A percentile compares a stretch with the other conserved stretches of the same genome.
Conservation (phyloP, 805 yeast genomes). For the Wickerhamiella australiensis region DNA sequence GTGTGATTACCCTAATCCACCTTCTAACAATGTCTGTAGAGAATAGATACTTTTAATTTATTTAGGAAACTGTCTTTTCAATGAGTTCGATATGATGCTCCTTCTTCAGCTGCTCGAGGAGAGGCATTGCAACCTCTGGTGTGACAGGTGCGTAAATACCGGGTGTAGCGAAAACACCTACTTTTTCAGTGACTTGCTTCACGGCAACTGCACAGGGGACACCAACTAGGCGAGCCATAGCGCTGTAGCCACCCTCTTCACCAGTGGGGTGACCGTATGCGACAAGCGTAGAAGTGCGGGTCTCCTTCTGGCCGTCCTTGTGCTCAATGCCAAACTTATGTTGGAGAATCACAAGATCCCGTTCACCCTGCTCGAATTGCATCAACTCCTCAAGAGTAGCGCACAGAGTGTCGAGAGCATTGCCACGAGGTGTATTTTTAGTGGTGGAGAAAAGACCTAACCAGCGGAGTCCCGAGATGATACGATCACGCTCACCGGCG, state of each 20-base stretch:
- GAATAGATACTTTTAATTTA: background rate
- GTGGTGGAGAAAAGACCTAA: conserved; percentile 77
- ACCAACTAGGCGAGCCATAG: conserved; percentile 98
- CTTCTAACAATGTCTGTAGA: background rate
- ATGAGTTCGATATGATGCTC: conserved; percentile 75
- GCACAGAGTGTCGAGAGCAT: conserved; percentile 91
- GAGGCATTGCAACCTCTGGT: conserved; percentile 79
- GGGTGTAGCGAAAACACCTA: conserved; percentile 57
- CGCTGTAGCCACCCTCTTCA: conserved; percentile 73
- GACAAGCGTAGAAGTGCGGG: conserved; percentile 89
- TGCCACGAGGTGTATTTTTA: conserved; percentile 74
- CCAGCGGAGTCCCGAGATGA: conserved; percentile 84
- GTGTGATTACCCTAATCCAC: background rate
- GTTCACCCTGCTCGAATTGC: conserved; percentile 93
- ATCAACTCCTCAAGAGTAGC: conserved; percentile 89
- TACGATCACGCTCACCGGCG: conserved; percentile 73
- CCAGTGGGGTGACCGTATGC: conserved; percentile 70
- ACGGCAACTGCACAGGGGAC: conserved; percentile 96
- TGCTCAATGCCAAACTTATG: conserved; percentile 96
- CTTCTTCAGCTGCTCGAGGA: conserved; percentile 83
- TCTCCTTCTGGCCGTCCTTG: conserved; percentile 84
- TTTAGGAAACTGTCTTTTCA: conserved; percentile 56
- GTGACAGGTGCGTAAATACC: conserved; percentile 91
- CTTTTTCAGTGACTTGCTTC: conserved; percentile 55
- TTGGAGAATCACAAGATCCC: conserved; percentile 89